phyloP scores from a whole-genome alignment of 1,284 basidiomycete species.

The Irpex lacteus region DNA sequence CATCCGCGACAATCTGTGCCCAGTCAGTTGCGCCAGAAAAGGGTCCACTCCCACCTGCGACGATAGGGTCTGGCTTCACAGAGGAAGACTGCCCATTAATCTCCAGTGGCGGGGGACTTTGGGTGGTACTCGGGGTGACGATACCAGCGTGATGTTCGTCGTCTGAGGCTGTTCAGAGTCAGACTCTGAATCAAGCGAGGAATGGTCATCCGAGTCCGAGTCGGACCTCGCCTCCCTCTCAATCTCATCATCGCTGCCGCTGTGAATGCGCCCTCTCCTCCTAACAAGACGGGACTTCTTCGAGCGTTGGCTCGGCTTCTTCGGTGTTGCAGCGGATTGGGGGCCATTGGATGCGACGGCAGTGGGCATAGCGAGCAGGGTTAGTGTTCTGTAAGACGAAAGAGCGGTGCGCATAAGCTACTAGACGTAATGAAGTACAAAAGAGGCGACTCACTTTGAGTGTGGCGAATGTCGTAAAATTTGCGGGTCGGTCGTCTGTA shows the following conservation, averaged over 20 bases:
- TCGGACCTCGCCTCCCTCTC: constrained; percentile 66
- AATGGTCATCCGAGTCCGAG: constrained; percentile 58
- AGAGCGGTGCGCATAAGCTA: neutral
- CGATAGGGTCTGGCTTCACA: constrained; percentile 22
- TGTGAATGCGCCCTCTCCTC: constrained; percentile 54
- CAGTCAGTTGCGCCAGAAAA: constrained; percentile 63
- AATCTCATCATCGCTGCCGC: constrained; percentile 73
- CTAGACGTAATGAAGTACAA: neutral
- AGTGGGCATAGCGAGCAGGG: neutral
- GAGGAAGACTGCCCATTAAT: constrained; percentile 32
- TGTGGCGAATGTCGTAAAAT: neutral
- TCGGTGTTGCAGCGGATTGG: neutral
- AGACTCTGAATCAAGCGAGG: constrained; percentile 56
- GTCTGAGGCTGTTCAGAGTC: constrained; percentile 69
- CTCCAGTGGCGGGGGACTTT: constrained; percentile 46
- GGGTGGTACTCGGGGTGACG: constrained; percentile 62
- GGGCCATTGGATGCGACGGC: neutral
- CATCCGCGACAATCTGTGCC: constrained; percentile 83
- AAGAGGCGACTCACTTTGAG: neutral
- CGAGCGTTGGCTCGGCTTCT: neutral
- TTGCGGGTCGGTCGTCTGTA: neutral
- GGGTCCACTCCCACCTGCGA: constrained; percentile 36
- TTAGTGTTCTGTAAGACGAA: neutral
- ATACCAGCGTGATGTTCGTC: constrained; percentile 47
- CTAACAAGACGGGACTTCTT: constrained; percentile 42